Conservation (phyloP, 306 rosid genomes). For the Mimosa pudica region DNA sequence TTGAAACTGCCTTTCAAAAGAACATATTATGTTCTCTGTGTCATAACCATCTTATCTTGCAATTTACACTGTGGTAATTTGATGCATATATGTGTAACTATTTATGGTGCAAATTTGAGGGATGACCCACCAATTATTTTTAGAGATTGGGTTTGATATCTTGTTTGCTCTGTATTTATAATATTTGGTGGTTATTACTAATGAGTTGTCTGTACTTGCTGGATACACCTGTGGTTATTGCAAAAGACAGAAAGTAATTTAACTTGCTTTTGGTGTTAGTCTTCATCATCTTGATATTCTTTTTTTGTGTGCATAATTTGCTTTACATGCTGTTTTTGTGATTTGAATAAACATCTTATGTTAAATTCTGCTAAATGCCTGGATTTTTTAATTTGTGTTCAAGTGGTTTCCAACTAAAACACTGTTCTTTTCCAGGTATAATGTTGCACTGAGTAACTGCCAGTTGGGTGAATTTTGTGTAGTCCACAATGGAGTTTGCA, state of each 20-base stretch:
- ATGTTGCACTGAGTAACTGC: constrained; percentile 77
- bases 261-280: background rate
- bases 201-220: background rate
- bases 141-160: background rate
- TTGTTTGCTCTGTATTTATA: background rate
- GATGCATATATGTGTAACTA: background rate
- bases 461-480: constrained; percentile 78
- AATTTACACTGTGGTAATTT: constrained; percentile 14
- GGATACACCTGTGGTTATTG: background rate
- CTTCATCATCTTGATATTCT: background rate
- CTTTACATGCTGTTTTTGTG: background rate
- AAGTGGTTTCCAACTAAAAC: constrained; percentile 17
- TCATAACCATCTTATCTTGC: background rate
- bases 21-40: background rate
- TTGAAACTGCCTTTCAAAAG: constrained; percentile 1
- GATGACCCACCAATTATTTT: background rate
- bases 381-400: constrained; percentile 19
- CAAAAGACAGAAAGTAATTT: background rate
- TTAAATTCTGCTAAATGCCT: constrained; percentile 27
- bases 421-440: constrained; percentile 57
- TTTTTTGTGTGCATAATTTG: constrained; percentile 10
- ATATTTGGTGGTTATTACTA: background rate
- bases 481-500: constrained; percentile 84
- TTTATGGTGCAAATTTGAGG: constrained; percentile 6
- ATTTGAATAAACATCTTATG: background rate